A percentile compares a stretch with the other conserved stretches of the same genome.
Evolutionary conservation across 1,284 basidiomycete genomes (phyloP).

Genomic region (Ceratorhiza oryzae-sativae): DNA sequence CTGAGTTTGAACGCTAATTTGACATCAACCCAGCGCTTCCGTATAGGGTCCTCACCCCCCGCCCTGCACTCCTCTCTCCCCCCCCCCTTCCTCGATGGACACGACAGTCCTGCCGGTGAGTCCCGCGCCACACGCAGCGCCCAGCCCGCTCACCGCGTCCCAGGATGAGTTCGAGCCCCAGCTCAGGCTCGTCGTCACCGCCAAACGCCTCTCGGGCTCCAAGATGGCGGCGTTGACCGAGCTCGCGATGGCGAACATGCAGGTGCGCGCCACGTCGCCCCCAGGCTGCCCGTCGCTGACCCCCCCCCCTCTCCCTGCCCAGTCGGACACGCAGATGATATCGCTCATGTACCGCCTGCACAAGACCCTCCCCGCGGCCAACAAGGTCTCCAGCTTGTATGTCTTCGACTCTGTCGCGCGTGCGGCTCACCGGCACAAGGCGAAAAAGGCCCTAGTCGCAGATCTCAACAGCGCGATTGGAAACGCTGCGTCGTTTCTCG

Average conservation of each 20-base stretch:
- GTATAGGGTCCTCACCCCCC: background rate
- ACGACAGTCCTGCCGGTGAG: conserved; percentile 5
- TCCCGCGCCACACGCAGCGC: background rate
- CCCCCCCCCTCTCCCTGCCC: too few relatives aligned
- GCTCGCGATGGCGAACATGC: conserved; percentile 73
- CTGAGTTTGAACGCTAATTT: conserved; percentile 29
- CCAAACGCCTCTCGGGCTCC: conserved; percentile 82
- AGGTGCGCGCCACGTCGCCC: too few relatives aligned
- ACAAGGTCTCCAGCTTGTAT: conserved; percentile 86
- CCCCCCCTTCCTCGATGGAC: conserved; percentile 10
- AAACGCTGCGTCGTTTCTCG: conserved; percentile 80
- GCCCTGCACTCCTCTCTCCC: background rate
- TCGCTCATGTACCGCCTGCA: conserved; percentile 85
- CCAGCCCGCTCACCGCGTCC: background rate
- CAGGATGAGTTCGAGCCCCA: conserved; percentile 76
- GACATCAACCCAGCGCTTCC: conserved; percentile 18
- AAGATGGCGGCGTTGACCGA: conserved; percentile 80
- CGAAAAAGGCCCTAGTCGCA: conserved; percentile 67
- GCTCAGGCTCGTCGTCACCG: conserved; percentile 78
- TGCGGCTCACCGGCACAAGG: conserved; percentile 64
- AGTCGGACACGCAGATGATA: conserved; percentile 86
- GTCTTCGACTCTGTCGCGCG: conserved; percentile 88
- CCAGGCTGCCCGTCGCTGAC: too few relatives aligned
- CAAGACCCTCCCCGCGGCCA: conserved; percentile 68
- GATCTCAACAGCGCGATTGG: conserved; percentile 66